phyloP scores from a whole-genome alignment of 2,329 filamentous ascomycete species.

The Thermoascus crustaceus region DNA sequence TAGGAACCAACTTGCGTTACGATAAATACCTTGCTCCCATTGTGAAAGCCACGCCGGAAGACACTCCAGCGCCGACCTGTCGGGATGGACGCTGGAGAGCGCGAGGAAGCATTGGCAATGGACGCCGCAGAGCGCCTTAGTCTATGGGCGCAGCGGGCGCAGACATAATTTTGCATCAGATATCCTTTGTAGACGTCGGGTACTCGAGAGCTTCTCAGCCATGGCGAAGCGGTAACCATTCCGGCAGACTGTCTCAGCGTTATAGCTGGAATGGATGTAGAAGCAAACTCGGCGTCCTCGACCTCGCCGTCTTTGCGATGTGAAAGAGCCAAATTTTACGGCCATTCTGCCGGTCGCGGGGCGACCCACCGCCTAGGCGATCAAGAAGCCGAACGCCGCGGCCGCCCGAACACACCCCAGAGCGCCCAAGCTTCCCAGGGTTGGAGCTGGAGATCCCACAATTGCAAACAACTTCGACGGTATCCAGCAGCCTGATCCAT shows the following conservation, averaged over 20 bases:
- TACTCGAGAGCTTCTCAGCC: conserved; percentile 10
- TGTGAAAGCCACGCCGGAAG: conserved; percentile 1
- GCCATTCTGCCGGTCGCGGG: background rate
- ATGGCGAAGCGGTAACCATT: background rate
- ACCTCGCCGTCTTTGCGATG: too few species aligned
- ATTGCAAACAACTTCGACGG: too few species aligned
- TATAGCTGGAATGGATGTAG: too few species aligned
- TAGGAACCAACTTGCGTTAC: background rate
- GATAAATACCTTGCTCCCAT: background rate
- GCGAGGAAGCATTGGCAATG: conserved; percentile 1
- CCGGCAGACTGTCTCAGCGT: background rate
- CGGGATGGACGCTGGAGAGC: background rate
- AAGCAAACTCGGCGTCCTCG: too few species aligned
- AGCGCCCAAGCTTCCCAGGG: too few species aligned
- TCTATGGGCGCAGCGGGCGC: conserved; percentile 9
- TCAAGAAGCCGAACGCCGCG: background rate
- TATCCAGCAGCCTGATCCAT: too few species aligned
- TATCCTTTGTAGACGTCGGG: conserved; percentile 6
- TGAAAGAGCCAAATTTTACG: too few species aligned
- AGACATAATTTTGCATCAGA: conserved; percentile 7
- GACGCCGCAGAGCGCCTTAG: conserved; percentile 7
- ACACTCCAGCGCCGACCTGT: background rate
- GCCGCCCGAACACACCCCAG: too few species aligned
- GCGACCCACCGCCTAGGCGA: background rate
- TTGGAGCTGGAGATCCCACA: too few species aligned